Conservation (phyloP, 768 basidiomycete genomes). For the Tricholoma sp. region DNA sequence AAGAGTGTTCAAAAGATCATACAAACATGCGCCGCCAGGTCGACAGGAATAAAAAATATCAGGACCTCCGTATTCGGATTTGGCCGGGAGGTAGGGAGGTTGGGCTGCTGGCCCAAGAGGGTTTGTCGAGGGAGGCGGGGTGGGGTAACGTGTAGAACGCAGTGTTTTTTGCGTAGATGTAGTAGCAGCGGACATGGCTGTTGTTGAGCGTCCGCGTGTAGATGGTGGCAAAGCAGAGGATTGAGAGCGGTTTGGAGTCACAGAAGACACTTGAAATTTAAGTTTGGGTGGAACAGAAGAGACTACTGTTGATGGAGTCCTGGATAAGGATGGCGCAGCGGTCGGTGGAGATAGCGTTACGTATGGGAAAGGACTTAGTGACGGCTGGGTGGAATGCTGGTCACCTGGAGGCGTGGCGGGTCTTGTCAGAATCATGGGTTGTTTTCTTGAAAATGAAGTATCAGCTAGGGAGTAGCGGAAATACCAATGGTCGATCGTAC, state of each 20-base stretch:
- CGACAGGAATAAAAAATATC: slow-evolving; percentile 57
- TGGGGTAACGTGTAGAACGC: slow-evolving; percentile 22
- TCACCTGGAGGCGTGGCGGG: background rate
- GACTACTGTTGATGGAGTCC: background rate
- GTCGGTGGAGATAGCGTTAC: slow-evolving; percentile 8
- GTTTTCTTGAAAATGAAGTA: background rate
- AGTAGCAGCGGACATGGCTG: slow-evolving; percentile 4
- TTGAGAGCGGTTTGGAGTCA: background rate
- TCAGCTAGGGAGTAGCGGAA: background rate
- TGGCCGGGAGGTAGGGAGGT: slow-evolving; percentile 46
- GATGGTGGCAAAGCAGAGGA: slow-evolving; percentile 1
- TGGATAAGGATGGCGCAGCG: background rate
- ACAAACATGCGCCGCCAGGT: slow-evolving; percentile 59
- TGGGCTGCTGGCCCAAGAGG: slow-evolving; percentile 48
- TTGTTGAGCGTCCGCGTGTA: slow-evolving; percentile 8
- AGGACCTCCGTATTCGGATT: slow-evolving; percentile 41
- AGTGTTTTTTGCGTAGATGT: slow-evolving; percentile 4
- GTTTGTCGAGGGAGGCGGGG: slow-evolving; percentile 36
- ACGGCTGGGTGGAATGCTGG: background rate
- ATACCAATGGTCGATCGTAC: background rate
- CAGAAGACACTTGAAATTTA: background rate
- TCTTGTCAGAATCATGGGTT: background rate
- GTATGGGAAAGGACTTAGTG: slow-evolving; percentile 4
- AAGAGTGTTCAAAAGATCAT: slow-evolving; percentile 56
- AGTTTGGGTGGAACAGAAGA: background rate